These are phyloP conservation scores for Hymenoscyphus infarciens DNA, from an alignment of 2,329 filamentous ascomycete species.

Conservation along the genomic window DNA sequence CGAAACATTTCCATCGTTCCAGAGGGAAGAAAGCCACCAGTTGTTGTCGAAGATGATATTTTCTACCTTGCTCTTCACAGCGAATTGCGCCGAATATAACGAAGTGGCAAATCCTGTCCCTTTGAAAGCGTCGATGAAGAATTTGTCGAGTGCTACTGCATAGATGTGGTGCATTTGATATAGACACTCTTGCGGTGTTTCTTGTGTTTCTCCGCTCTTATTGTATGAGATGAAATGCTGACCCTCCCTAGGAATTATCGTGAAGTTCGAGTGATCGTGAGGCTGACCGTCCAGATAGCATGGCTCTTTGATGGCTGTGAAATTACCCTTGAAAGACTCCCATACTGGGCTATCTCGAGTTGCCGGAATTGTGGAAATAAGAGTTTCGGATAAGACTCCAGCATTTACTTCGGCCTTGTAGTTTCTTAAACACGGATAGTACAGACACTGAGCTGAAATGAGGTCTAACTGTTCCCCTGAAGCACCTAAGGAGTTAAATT, in stretches of 20 bases:
- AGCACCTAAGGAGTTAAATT: background rate
- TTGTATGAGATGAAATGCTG: background rate
- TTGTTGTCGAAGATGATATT: background rate
- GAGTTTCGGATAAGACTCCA: background rate
- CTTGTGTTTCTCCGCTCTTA: background rate
- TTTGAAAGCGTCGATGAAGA: background rate
- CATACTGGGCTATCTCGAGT: background rate
- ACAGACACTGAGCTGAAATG: background rate
- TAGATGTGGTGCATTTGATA: background rate
- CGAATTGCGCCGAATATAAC: background rate
- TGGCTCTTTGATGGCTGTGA: background rate
- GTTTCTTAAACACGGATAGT: background rate
- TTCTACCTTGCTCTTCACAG: background rate
- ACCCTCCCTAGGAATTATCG: background rate
- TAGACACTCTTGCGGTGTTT: background rate
- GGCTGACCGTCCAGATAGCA: background rate
- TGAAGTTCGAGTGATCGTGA: background rate
- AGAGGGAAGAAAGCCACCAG: background rate
- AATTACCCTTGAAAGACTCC: background rate
- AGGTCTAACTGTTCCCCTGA: background rate
- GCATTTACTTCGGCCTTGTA: background rate
- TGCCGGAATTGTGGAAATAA: background rate
- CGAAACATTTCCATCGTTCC: background rate
- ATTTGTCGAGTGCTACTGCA: background rate
- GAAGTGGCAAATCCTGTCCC: background rate